A percentile compares a stretch with the other conserved stretches of the same genome.
phyloP scores from a whole-genome alignment of 2,329 filamentous ascomycete genomes.

The Anisogramma anomala region DNA sequence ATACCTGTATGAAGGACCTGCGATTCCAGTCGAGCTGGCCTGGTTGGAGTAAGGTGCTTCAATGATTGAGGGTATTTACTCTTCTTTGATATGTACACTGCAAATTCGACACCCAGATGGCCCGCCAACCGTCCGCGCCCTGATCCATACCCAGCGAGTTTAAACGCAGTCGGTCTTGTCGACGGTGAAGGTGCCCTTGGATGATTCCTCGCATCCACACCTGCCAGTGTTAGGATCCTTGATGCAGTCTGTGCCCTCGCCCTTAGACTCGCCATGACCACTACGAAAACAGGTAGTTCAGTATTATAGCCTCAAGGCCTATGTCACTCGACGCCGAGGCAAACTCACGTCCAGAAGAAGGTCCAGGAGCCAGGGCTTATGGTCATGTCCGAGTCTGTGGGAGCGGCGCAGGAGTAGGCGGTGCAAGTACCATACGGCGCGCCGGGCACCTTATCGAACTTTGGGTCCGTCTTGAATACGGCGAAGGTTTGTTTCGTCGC shows the following conservation, averaged over 20 bases:
- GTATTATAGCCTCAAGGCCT: background rate
- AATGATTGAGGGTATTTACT: no score
- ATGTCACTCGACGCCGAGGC: background rate
- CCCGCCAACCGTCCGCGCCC: no score
- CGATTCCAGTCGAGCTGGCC: no score
- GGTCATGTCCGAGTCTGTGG: conserved; percentile 21
- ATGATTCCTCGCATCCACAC: conserved; percentile 32
- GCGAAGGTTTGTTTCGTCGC: conserved; percentile 25
- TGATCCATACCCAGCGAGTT: background rate
- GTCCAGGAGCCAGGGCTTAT: conserved; percentile 28
- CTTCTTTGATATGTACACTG: no score
- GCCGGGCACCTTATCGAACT: conserved; percentile 31
- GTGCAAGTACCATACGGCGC: conserved; percentile 36
- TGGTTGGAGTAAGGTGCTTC: no score
- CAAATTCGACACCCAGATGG: no score
- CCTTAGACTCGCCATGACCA: conserved; percentile 20
- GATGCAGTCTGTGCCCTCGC: conserved; percentile 28
- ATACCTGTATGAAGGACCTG: no score
- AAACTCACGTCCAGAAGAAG: conserved; percentile 26
- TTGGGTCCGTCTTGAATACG: conserved; percentile 30
- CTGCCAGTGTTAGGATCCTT: conserved; percentile 25
- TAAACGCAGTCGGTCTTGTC: conserved; percentile 20
- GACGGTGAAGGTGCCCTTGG: conserved; percentile 26
- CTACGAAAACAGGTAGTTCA: background rate
- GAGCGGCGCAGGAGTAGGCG: conserved; percentile 29